Base-by-base conservation (phyloP, 2,329 filamentous ascomycete genomes). In the Ceratocystis alfenasii region DNA sequence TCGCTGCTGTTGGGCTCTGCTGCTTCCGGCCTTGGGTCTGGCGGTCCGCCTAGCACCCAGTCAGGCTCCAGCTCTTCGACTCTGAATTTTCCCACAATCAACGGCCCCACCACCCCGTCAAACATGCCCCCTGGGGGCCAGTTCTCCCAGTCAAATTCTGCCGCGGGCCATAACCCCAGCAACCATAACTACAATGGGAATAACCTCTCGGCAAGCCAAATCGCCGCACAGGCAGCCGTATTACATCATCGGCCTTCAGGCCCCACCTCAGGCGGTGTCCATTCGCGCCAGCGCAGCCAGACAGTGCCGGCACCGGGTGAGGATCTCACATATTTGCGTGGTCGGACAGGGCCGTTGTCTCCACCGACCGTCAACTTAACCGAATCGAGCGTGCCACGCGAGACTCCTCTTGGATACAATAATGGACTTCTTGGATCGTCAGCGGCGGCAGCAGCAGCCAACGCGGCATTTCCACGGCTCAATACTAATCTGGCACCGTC, bases 171-270 rank as follows among this genome's bases (percentile, higher is more conserved):
- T 22, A 48, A 48, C 44, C 44, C 48, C 33, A 33, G 36, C 59
- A 25, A 17, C 36, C 28, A 63, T 15, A 71, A 72, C 53, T 73
- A 71, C 55, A 69, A 74, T 8, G 22, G 50, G n/a, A 48, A 59
- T 12, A 74, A 78, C 30, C 75, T 83, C 68, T 80, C 81, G 1
- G 84, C 88, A n/a, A 90, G 87, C 74, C 87, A 90, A 74, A 90
- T 91, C 69, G 89, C 89, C 48, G 88, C 88, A 20, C 88, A 91
- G 75, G 85, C 88, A 8, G 89, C 89, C 65, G 85, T 88, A 72
- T 85, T 89, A 77, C 83, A 83, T 44, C 82, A 86, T 71, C 80
- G 83, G 71, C 41, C 25, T 10, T 74, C 75, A 20, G 70, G 46
- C 10, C 7, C 50, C 28, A 28, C 55, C 17, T 17, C 53, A 10